Evolutionary conservation across 2,329 filamentous ascomycete species (phyloP), one percentile per base, ranked within the genome.

Genomic region (Phyllosticta citribraziliensis): DNA sequence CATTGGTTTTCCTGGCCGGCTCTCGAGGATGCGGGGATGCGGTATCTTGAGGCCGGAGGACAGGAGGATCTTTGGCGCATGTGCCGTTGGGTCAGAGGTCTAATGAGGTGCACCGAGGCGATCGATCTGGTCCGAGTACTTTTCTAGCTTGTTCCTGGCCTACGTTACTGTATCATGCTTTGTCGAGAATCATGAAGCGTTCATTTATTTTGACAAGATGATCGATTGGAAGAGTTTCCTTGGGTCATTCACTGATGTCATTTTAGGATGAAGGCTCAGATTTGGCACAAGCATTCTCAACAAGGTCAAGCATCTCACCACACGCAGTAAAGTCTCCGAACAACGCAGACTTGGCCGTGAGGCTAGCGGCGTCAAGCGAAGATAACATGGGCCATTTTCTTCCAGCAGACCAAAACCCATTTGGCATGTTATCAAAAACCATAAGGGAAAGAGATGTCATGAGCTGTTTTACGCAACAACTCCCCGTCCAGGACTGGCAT

Each of bases 401-500:
- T n/a, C 33, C 55, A 17, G 12, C 33, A 51, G 55, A 62, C 25
- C 60, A 62, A 33, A 62, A 62, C 55, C 60, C 60, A 11, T 62
- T 62, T 52, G 56, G 57, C 56, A 62, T 62, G 60, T 51, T 62
- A 12, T 62, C 60, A n/a, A 51, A 40, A n/a, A 56, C 55, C 24
- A 62, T 62, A 24, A 57, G 33, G 33, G 60, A 62, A 52, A 55
- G 60, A 63, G 14, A 68, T 56, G 30, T 65, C 50, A 51, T 64
- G 61, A 14, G 65, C 62, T 19, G 64, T 54, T 52, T 68, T 63
- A 17, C 63, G 60, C 25, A 66, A 35, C n/a, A 65, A 25, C 24
- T 64, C 14, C 55, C 55, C 8, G 55, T 58, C 30, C 57, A 53
- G 20, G 60, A 62, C 52, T 62, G 60, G 60, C 60, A 57, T 14